Evolutionary conservation across 306 rosid species (phyloP).

Genomic region (Fagus sylvatica): DNA sequence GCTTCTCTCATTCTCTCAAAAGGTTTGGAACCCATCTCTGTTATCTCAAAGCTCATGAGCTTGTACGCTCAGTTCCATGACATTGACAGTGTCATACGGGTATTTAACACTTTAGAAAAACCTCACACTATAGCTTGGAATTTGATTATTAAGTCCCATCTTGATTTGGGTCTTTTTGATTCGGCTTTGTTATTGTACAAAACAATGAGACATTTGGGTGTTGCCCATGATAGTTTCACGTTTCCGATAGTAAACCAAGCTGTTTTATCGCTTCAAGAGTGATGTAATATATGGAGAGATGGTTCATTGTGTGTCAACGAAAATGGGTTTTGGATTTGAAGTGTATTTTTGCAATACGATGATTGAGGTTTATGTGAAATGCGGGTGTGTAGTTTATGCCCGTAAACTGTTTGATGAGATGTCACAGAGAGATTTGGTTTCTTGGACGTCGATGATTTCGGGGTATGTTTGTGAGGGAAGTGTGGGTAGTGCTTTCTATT

Average conservation of each 20-base stretch:
- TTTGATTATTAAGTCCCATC: conserved; percentile 33
- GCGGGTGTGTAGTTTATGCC: conserved; percentile 22
- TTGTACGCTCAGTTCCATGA: conserved; percentile 36
- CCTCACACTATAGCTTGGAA: conserved; percentile 39
- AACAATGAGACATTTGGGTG: conserved; percentile 10
- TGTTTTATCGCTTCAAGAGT: conserved; percentile 18
- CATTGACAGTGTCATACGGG: conserved; percentile 28
- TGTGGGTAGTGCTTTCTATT: conserved; percentile 19
- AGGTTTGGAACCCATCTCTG: conserved; percentile 14
- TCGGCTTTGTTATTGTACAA: conserved; percentile 10
- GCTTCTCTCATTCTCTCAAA: conserved; percentile 34
- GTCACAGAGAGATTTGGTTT: conserved; percentile 43
- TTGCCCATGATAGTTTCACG: conserved; percentile 43
- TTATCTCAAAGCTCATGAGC: conserved; percentile 27
- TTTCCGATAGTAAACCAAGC: conserved; percentile 45
- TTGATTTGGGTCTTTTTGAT: conserved; percentile 32
- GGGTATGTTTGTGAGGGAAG: conserved; percentile 35
- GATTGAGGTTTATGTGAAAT: conserved; percentile 49
- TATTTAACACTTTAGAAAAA: conserved; percentile 18
- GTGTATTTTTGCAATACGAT: conserved; percentile 52
- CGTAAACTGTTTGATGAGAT: conserved; percentile 46
- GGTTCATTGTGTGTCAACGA: conserved; percentile 48
- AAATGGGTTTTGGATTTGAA: conserved; percentile 47
- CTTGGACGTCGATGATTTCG: conserved; percentile 55
- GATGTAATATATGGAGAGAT: conserved; percentile 39